Evolutionary conservation across 768 basidiomycete genomes (phyloP).

Genomic region (Suillus bovinus): DNA sequence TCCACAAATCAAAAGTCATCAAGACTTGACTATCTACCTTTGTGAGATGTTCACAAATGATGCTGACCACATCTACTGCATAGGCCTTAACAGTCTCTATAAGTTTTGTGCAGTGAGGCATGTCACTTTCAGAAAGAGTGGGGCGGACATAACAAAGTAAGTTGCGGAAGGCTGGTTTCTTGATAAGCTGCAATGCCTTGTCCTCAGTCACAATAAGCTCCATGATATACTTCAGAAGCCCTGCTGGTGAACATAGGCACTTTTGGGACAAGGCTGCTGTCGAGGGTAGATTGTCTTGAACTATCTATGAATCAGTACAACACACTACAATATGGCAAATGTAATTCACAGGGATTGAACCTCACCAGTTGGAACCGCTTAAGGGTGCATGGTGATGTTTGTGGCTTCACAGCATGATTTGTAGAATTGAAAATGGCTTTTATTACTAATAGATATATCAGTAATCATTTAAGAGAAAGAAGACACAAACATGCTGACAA

Average conservation of each 20-base stretch:
- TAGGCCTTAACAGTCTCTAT: background rate
- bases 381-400: background rate
- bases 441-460: background rate
- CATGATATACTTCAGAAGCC: background rate
- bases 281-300: conserved; percentile 1
- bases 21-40: background rate
- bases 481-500: too few relatives aligned
- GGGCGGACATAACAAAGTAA: background rate
- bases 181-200: background rate
- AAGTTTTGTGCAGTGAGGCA: background rate
- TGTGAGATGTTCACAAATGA: background rate
- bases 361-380: background rate
- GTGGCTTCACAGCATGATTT: background rate
- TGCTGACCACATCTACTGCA: background rate
- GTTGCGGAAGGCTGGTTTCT: background rate
- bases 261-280: background rate
- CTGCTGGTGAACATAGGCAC: background rate
- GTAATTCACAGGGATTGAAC: background rate
- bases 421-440: background rate
- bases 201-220: background rate
- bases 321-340: background rate
- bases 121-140: background rate
- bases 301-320: background rate
- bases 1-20: background rate
- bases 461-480: too few relatives aligned